These are phyloP conservation scores for Polychytrium aggregatum DNA, from an alignment of 192 early-diverging fungal genomes.

Conservation along the genomic window DNA sequence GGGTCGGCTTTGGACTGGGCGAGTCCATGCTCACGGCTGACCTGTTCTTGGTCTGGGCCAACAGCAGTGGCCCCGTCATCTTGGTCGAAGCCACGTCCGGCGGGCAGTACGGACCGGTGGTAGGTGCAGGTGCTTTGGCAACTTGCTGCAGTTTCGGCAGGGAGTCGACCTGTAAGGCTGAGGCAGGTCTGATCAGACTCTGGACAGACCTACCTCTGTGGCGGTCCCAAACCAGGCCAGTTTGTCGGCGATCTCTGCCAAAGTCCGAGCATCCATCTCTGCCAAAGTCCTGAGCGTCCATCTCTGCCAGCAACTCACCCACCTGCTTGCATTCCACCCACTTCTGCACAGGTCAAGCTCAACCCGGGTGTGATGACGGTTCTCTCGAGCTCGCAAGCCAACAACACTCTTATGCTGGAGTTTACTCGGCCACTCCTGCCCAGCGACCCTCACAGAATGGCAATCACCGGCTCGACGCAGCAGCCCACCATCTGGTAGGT, in stretches of 20 bases:
- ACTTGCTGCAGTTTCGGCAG: too few species aligned
- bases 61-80: not conserved
- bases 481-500: slow-evolving; percentile 9
- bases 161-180: too few species aligned
- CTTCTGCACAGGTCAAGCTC: not conserved
- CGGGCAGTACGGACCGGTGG: too few species aligned
- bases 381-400: not conserved
- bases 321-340: not conserved
- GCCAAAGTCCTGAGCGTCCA: too few species aligned
- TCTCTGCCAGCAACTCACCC: slow-evolving; percentile 1
- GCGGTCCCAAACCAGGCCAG: too few species aligned
- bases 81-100: too few species aligned
- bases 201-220: too few species aligned
- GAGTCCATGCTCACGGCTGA: slow-evolving; percentile 16
- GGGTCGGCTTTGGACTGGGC: slow-evolving; percentile 15
- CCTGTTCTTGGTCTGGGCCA: slow-evolving; percentile 8
- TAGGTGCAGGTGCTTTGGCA: too few species aligned
- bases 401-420: not conserved
- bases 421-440: slow-evolving; percentile 4
- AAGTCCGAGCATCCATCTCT: too few species aligned
- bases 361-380: not conserved
- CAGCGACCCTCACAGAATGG: slow-evolving; percentile 10
- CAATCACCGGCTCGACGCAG: not conserved
- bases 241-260: too few species aligned
- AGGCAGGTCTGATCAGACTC: too few species aligned